A percentile compares a stretch with the other conserved stretches of the same genome.
Conservation (phyloP, 2,329 filamentous ascomycete genomes). For the Fusarium proliferatum region DNA sequence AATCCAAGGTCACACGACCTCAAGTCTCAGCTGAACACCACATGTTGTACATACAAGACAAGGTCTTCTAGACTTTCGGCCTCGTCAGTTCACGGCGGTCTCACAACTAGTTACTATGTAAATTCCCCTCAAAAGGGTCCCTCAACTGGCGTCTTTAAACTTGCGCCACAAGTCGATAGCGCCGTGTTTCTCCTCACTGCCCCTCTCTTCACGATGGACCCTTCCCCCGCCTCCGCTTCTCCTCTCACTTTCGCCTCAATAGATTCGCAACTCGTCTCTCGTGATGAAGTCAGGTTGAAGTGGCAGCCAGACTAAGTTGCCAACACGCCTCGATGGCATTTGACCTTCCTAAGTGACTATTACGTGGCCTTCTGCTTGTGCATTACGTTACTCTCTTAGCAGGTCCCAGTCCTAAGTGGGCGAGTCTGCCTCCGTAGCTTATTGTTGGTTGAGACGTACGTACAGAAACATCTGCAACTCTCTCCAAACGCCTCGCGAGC, state of each 20-base stretch:
- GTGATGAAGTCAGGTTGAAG: constrained; percentile 18
- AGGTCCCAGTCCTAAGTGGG: neutral
- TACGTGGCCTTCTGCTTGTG: neutral
- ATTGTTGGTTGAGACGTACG: constrained; percentile 5
- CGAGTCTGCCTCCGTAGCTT: neutral
- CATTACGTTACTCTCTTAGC: neutral
- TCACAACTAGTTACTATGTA: neutral
- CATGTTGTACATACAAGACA: neutral
- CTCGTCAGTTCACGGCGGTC: neutral
- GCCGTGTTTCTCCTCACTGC: constrained; percentile 20
- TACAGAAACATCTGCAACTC: neutral
- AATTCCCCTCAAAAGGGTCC: neutral
- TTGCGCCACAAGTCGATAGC: constrained; percentile 25
- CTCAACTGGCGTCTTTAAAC: constrained; percentile 1
- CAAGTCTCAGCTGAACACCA: neutral
- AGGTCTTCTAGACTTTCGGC: neutral
- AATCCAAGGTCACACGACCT: constrained; percentile 3
- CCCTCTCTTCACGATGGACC: constrained; percentile 12
- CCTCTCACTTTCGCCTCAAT: constrained; percentile 27
- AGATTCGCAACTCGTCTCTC: constrained; percentile 16
- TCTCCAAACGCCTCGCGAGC: neutral
- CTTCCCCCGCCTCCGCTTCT: constrained; percentile 8
- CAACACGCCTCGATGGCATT: constrained; percentile 5
- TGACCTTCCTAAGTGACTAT: neutral
- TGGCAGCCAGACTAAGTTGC: constrained; percentile 2